Base-by-base conservation (phyloP, 768 basidiomycete species). In the Mycena rebaudengoi region DNA sequence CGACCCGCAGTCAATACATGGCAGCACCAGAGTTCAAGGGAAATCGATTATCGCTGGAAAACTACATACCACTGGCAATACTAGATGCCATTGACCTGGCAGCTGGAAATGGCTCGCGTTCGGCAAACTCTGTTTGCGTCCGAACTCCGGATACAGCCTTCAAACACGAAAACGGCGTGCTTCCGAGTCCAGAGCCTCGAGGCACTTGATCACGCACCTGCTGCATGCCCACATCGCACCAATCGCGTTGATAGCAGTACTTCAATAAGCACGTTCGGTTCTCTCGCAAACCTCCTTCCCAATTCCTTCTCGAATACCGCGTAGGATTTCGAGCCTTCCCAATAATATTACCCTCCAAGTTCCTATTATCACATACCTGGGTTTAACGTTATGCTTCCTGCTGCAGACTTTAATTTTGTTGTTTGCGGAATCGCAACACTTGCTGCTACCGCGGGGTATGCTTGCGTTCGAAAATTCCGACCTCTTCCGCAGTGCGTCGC, bases 391-490 rank as follows among this genome's bases (percentile, higher is more conserved):
- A 87, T 85, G 83, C 73, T 87, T 64, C 83, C 85, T 51, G 78
- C 83, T 16, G 76, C 76, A 53, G 87, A 88, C 56, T 78, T 86
- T 71, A 86, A 83, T 73, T 78, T 86, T 61, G 82, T 86, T 28
- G 80, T 86, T 57, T 84, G 82, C 52, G 84, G 86, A 63, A 77
- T 88, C 59, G 86, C 87, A 29, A 87, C 86, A 16, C 81, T 88
- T 65, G 86, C 87, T 55, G 87, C 86, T 8, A 85, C 84, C 14
- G 80, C 88, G 25, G 85, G 87, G 50, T 88, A 88, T 65, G 84
- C 85, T 4, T 87, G 80, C 64, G 75, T 82, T 21, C 83, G 86
- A 51, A 83, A 81, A 59, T 21, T 51, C 26, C 53, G 66, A 14
- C 66, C 66, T 8, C 62, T 68, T 20, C 66, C 66, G 14, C 55